Percentiles rank a stretch among this genome's conserved stretches.
Conservation (phyloP, 1,139 yeast species). For the Yamadazyma mexicana region DNA sequence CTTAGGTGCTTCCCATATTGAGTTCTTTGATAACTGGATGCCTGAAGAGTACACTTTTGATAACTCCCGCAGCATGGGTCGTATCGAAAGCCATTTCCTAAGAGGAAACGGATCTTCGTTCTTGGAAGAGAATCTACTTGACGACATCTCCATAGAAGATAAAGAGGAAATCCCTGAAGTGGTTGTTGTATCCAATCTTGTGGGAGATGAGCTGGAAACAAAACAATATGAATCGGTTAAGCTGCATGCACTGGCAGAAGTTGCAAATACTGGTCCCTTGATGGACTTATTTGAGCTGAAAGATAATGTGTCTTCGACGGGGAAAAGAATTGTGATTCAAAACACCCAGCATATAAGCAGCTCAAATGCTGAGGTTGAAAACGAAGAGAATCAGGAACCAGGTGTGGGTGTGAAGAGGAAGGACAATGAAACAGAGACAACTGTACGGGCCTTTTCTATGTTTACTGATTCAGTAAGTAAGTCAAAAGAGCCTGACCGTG, state of each 20-base stretch:
- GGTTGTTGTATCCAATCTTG: neutral
- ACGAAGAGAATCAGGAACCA: neutral
- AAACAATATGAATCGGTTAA: neutral
- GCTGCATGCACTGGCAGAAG: neutral
- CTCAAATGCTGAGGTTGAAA: conserved; percentile 9
- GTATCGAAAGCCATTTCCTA: conserved; percentile 7
- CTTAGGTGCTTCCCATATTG: conserved; percentile 6
- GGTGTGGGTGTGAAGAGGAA: neutral
- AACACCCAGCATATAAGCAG: conserved; percentile 9
- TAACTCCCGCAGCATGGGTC: conserved; percentile 6
- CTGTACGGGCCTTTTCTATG: neutral
- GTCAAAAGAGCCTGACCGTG: neutral
- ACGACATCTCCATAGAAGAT: neutral
- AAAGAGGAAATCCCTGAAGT: neutral
- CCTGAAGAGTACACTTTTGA: conserved; percentile 8
- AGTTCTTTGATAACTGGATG: conserved; percentile 11
- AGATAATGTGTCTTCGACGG: conserved; percentile 4
- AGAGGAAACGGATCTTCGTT: neutral
- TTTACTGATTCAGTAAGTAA: neutral
- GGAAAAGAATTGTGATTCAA: conserved; percentile 4
- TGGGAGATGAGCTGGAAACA: neutral
- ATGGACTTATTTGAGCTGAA: conserved; percentile 4
- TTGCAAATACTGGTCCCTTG: neutral
- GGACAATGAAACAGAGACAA: neutral
- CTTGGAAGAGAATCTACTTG: neutral